These are phyloP conservation scores for Fusarium cicatricum DNA, from an alignment of 2,329 filamentous ascomycete species.

Conservation along the genomic window DNA sequence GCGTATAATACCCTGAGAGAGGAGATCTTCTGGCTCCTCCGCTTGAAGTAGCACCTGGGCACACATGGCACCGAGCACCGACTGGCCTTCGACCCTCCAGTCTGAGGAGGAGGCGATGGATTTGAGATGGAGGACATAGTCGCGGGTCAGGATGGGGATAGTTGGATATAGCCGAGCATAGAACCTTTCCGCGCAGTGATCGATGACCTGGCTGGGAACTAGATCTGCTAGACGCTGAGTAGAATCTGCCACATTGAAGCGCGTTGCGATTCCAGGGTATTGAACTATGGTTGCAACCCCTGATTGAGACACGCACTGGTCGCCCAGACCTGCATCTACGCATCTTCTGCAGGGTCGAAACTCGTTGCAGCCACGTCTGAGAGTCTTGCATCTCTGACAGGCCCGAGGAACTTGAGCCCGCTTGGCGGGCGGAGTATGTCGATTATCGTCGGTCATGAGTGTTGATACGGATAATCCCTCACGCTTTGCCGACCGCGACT, in stretches of 20 bases:
- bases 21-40: slow-evolving; percentile 47
- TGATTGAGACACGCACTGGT: slow-evolving; percentile 47
- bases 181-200: slow-evolving; percentile 52
- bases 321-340: slow-evolving; percentile 51
- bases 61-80: slow-evolving; percentile 50
- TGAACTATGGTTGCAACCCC: slow-evolving; percentile 11
- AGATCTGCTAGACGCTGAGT: slow-evolving; percentile 45
- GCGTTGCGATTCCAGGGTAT: background rate
- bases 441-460: slow-evolving; percentile 16
- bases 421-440: slow-evolving; percentile 40
- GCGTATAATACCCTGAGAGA: slow-evolving; percentile 45
- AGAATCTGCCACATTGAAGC: slow-evolving; percentile 2
- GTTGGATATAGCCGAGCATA: slow-evolving; percentile 52
- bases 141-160: slow-evolving; percentile 52
- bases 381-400: slow-evolving; percentile 53
- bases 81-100: slow-evolving; percentile 46
- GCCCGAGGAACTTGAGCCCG: slow-evolving; percentile 54
- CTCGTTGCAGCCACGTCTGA: slow-evolving; percentile 56
- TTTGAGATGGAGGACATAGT: slow-evolving; percentile 47
- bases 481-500: no score
- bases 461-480: no score
- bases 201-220: slow-evolving; percentile 46
- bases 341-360: slow-evolving; percentile 54
- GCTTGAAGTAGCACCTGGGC: slow-evolving; percentile 54
- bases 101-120: slow-evolving; percentile 35